Conservation (phyloP, 768 basidiomycete species). For the Paxillus ammoniavirescens region DNA sequence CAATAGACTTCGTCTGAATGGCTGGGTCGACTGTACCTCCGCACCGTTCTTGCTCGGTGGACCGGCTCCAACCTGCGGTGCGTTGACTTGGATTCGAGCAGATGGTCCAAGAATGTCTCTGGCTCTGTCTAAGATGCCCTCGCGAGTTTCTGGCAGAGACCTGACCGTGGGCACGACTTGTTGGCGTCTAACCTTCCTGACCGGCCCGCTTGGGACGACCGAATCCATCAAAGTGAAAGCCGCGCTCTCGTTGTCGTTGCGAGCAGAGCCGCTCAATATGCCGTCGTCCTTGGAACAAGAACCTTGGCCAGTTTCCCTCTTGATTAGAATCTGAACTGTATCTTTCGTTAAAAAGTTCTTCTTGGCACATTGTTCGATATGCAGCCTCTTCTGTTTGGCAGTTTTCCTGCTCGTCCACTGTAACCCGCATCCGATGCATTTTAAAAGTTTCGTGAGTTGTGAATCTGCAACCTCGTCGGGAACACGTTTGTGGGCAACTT, state of each 20-base stretch:
- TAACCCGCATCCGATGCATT: slow-evolving; percentile 63
- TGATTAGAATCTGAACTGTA: slow-evolving; percentile 53
- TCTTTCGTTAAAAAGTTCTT: slow-evolving; percentile 53
- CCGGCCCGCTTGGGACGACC: slow-evolving; percentile 45
- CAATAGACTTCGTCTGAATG: slow-evolving; percentile 32
- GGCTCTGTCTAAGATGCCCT: slow-evolving; percentile 39
- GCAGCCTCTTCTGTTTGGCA: slow-evolving; percentile 57
- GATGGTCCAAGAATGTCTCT: slow-evolving; percentile 30
- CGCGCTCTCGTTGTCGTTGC: slow-evolving; percentile 22
- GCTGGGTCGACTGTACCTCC: slow-evolving; percentile 28
- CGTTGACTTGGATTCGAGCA: background rate
- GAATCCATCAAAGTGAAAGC: slow-evolving; percentile 51
- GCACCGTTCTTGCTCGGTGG: background rate
- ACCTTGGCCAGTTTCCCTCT: slow-evolving; percentile 41
- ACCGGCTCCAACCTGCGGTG: slow-evolving; percentile 7
- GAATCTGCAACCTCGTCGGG: slow-evolving; percentile 41
- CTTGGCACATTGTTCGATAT: slow-evolving; percentile 68
- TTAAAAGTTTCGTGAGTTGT: slow-evolving; percentile 47
- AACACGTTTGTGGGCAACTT: slow-evolving; percentile 14
- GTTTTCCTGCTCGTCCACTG: slow-evolving; percentile 73
- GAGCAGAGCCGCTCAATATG: background rate
- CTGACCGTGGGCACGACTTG: slow-evolving; percentile 43
- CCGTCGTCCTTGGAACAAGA: slow-evolving; percentile 6
- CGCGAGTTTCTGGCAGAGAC: slow-evolving; percentile 46
- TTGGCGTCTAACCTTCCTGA: slow-evolving; percentile 42